Base-by-base conservation (phyloP, 805 yeast genomes). In the Zygoascus bituminiphila region DNA sequence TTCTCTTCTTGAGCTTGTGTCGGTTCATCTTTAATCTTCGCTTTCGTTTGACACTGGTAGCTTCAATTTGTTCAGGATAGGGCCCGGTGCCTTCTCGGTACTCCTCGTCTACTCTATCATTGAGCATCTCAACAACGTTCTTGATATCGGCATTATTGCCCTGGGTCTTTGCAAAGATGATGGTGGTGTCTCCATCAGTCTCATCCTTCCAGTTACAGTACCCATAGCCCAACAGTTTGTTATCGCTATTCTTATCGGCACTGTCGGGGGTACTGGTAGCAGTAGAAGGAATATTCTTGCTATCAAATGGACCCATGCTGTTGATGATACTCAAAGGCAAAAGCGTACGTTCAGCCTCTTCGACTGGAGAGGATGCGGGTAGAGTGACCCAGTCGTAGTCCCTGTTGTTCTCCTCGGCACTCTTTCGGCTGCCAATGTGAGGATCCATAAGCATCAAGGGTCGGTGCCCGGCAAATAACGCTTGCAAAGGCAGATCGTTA, bases 21-120 rank as follows among this genome's bases (percentile, higher is more conserved):
- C 89, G 87, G 79, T 91, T 93, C 97, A 93, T 93, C 76, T 88
- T 91, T 66, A 86, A 79, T 69, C 86, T 79, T 72, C 98, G 81
- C 62, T 70, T 70, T 44, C 75, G 63, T 54, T 62, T 62, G 35
- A 70, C 75, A 42, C 68, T 60, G 19, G 72, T 67, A 21, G 55
- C 56, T 9, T 31, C 26, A 17, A 51, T 46, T 26, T 42, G 48
- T n/a, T 29, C 48, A n/a, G 17, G 29, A 21, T 44, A 36, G 8
- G 8, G 20, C 6, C 39, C 20, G 10, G 39, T n/a, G 14, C 39
- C 21, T 10, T 22, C 15, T 9, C 22, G n/a, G 17, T 22, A 24
- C 22, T 41, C 44, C 22, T 41, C 44, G 17, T 41, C 44, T 10
- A 41, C 44, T 24, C 26, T 20, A 26, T 50, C 49, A 35, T 47